Base-by-base conservation (phyloP, 2,329 filamentous ascomycete species). In the Delphinella strobiligena region DNA sequence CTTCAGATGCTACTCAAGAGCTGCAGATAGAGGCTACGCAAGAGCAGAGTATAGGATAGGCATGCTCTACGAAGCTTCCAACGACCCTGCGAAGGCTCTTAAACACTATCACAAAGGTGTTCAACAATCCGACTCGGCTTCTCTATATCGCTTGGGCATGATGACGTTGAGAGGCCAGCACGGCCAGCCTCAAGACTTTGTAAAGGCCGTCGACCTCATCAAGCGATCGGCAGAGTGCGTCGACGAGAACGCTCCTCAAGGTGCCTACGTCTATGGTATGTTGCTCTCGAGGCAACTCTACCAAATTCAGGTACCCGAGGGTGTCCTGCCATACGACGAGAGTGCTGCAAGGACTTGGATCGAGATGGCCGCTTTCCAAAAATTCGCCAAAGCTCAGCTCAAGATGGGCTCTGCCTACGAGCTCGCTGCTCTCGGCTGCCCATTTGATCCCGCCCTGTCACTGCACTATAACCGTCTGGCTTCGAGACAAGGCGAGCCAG, bases 331-430 rank as follows among this genome's bases (percentile, higher is more conserved):
- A 0, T 74, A 75, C 37, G 82, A 93, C 58, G 66, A 88, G 41
- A 72, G 75, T 22, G 72, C 73, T 12, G 83, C 91, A 3, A 80
- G 81, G 52, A 74, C 86, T 59, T 93, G 93, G 58, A 88, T 98
- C 45, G 89, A 96, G 61, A 95, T 95, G 66, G 86, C 91, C 1
- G 91, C 91, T 2, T 95, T 91, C 57, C 75, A 95, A 36, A 89
- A 91, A 36, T 98, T 98, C 56, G 81, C 88, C 38, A 95, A 95
- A 62, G 87, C 91, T 4, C 91, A 98, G 61, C 71, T 94, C 24
- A 96, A 96, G 65, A 94, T 98, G 84, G 91, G 87, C 12, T 82
- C 89, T 47, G 86, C 87, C 2, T 95, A 93, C 59, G 91, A 98
- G 66, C 72, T 98, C 12, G 93, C 88, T 56, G 84, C 93, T 55